Percentiles rank a stretch among this genome's conserved stretches.
Conservation (phyloP, 805 yeast genomes). For the Yarrowia yakushimensis region DNA sequence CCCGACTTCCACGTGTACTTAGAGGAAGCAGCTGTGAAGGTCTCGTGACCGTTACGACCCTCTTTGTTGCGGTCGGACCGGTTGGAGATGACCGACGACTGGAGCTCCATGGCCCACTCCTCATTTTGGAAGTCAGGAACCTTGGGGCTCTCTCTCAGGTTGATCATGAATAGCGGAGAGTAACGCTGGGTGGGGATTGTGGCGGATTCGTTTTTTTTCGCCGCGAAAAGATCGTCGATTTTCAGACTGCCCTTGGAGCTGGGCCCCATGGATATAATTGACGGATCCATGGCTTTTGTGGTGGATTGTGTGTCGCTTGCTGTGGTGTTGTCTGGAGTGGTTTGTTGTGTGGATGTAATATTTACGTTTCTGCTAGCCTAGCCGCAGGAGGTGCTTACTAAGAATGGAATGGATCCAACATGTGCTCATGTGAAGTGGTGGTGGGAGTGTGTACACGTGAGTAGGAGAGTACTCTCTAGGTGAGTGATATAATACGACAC, state of each 20-base stretch:
- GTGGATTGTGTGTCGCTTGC: neutral
- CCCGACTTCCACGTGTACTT: slow-evolving; percentile 24
- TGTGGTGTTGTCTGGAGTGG: slow-evolving; percentile 14
- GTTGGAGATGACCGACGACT: slow-evolving; percentile 10
- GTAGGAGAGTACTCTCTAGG: too few species aligned
- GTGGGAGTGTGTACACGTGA: neutral
- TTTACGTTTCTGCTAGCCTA: slow-evolving; percentile 20
- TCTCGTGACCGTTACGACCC: neutral
- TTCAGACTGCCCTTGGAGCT: slow-evolving; percentile 13
- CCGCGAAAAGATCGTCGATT: slow-evolving; percentile 23
- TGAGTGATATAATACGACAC: neutral
- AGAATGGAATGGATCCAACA: neutral
- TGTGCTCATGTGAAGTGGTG: neutral
- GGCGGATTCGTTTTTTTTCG: slow-evolving; percentile 7
- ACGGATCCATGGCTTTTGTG: slow-evolving; percentile 22
- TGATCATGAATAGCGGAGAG: slow-evolving; percentile 21
- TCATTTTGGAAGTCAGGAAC: slow-evolving; percentile 22
- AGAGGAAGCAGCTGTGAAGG: slow-evolving; percentile 7
- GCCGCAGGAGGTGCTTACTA: slow-evolving; percentile 15
- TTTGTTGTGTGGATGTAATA: slow-evolving; percentile 10
- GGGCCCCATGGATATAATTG: slow-evolving; percentile 19
- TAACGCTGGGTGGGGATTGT: slow-evolving; percentile 10
- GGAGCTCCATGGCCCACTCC: slow-evolving; percentile 22
- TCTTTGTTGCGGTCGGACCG: neutral
- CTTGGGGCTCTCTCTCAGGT: slow-evolving; percentile 9